These are phyloP conservation scores for Skeletonema potamos DNA, from an alignment of 108 stramenopile genomes.

Conservation along the genomic window DNA sequence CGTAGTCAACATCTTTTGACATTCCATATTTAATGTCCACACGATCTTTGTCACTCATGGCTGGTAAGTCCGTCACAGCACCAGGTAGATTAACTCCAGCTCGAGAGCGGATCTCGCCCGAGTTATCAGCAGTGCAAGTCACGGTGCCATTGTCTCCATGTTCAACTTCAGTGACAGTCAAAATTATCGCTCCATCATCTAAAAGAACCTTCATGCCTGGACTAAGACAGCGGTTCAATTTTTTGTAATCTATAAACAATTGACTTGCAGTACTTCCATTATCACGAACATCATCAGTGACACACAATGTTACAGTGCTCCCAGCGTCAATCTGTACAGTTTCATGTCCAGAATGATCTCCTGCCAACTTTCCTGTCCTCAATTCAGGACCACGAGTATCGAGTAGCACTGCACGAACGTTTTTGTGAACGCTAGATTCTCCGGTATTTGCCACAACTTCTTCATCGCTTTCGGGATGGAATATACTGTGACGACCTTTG, in stretches of 20 bases:
- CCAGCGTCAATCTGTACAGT: conserved; percentile 65
- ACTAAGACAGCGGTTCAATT: conserved; percentile 52
- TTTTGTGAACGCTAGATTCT: conserved; percentile 40
- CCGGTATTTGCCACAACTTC: conserved; percentile 23
- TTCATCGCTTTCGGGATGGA: not conserved
- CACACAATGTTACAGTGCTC: conserved; percentile 63
- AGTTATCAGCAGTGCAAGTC: conserved; percentile 71
- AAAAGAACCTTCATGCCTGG: conserved; percentile 92
- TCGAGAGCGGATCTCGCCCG: conserved; percentile 84
- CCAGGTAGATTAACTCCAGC: conserved; percentile 99
- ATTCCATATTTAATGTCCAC: conserved; percentile 88
- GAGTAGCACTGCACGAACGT: conserved; percentile 81
- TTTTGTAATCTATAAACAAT: conserved; percentile 82
- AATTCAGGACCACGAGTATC: conserved; percentile 97
- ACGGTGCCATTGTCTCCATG: conserved; percentile 55
- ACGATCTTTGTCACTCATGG: conserved; percentile 89
- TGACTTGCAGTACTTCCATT: conserved; percentile 63
- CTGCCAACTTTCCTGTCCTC: conserved; percentile 81
- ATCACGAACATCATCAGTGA: conserved; percentile 51
- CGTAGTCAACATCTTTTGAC: conserved; percentile 88
- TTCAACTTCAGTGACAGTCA: conserved; percentile 79
- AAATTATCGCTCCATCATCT: conserved; percentile 93
- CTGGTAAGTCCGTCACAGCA: conserved; percentile 85
- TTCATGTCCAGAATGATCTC: conserved; percentile 76
- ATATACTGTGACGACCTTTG: conserved; percentile 41